Evolutionary conservation across 208 protist genomes (phyloP), one percentile per base, ranked within the genome.

Genomic region (Angomonas ambiguus): DNA sequence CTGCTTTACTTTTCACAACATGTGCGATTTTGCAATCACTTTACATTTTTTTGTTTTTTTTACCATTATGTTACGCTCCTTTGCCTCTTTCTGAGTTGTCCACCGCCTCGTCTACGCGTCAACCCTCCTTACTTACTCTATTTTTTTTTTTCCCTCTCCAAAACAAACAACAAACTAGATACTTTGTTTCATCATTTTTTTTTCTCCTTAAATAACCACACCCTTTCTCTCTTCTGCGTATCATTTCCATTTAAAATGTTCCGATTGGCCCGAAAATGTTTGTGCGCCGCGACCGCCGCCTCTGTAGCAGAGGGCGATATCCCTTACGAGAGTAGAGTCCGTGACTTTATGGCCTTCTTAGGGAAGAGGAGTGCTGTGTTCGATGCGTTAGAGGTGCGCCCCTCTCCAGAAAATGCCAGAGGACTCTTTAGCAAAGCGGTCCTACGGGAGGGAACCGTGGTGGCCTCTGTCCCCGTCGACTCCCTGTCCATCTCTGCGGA

Each of bases 381-480:
- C 64, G 79, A 75, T 24, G 80, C 78, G 20, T 74, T 92, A 11
- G 67, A 59, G 18, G 65, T 92, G 34, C 56, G 51, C 24, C 83
- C 81, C 0, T 65, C 33, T 5, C 70, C 75, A 53, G 60, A 62
- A 4, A 64, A 75, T n/a, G 62, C 75, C 63, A 83, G 84, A 57
- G 87, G 87, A 1, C 65, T 93, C 2, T 51, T 85, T 18, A 83
- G 83, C 0, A 71, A 60, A 41, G 72, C 65, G 24, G 63, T 63
- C 22, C 76, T 89, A 48, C 79, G 75, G 6, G 82, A 77, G 33
- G 83, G 83, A 24, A 79, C 79, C 30, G 87, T 83, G 20, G 72
- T 93, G 22, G 30, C 90, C 18, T 90, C 80, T 6, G 76, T 87
- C 8, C 87, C 87, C 4, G 69, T 90, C 59, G 51, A 74, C 25